Evolutionary conservation across 768 basidiomycete species (phyloP), one percentile per base, ranked within the genome.

Genomic region (Mycena epipterygia): DNA sequence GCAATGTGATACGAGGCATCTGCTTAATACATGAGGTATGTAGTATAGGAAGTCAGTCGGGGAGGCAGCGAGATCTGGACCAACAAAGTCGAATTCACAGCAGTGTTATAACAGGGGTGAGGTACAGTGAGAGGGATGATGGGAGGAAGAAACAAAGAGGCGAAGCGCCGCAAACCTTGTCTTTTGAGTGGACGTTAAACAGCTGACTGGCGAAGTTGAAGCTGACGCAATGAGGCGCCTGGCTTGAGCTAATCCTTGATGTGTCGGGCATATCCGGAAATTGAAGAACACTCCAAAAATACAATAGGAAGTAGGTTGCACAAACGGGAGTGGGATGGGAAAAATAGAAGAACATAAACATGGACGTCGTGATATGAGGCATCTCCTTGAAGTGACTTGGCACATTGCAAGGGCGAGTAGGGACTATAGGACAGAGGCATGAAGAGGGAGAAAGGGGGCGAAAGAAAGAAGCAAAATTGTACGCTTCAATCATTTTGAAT

Each of bases 91-190:
- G 46, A 48, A 23, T 25, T 48, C 46, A 48, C 46, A 23, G 46
- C 46, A 48, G 48, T 51, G 48, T 51, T 51, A 51, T 51, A 51
- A 51, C 48, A 51, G 27, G 48, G 48, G 48, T 51, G 19, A 51
- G 27, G 27, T 51, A 51, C 25, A 23, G 48, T 2, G 48, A 29
- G n/a, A n/a, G n/a, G n/a, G n/a, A n/a, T n/a, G n/a, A n/a, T n/a
- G n/a, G n/a, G n/a, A n/a, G n/a, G n/a, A 42, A 48, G 48, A 51
- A 51, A 51, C 48, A 51, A 51, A 51, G 48, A 51, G 48, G 48
- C 27, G 48, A 51, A 51, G 42, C 42, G 17, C 42, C 17, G 42
- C 42, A 44, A 21, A 44, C 42, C 42, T 19, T 44, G 42, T 44
- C 42, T 44, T 44, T 44, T 11, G 42, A 44, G 42, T 19, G 42